Percentiles rank a stretch among this genome's conserved stretches.
Evolutionary conservation across 192 early-diverging fungal genomes (phyloP).

Genomic region (Thamnidium elegans): DNA sequence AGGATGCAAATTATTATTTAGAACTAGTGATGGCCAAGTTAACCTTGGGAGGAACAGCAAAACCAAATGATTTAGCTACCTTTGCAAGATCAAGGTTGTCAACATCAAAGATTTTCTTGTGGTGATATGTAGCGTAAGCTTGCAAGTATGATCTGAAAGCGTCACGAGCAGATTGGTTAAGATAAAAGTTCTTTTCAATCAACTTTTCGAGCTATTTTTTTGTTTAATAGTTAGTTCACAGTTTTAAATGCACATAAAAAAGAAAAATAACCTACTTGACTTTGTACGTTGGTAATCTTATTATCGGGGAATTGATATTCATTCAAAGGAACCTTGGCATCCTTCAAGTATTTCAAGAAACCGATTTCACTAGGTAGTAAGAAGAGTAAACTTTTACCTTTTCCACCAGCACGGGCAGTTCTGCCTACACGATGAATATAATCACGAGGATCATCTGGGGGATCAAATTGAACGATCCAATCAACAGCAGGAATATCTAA

Average conservation of each 20-base stretch:
- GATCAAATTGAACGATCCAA: conserved; percentile 99
- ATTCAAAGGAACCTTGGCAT: conserved; percentile 97
- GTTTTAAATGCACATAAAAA: background rate
- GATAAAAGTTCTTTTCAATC: conserved; percentile 96
- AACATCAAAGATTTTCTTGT: conserved; percentile 96
- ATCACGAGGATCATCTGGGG: conserved; percentile 98
- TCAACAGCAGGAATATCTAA: conserved; percentile 97
- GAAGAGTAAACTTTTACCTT: conserved; percentile 91
- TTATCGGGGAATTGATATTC: conserved; percentile 96
- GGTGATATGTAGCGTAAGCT: conserved; percentile 92
- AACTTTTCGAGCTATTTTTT: conserved; percentile 85
- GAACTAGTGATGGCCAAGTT: conserved; percentile 46
- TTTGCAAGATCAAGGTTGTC: conserved; percentile 86
- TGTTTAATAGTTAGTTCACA: too few relatives aligned
- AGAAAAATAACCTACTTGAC: conserved; percentile 40
- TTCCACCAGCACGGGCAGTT: conserved; percentile 82
- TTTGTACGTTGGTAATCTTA: conserved; percentile 97
- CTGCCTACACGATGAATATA: conserved; percentile 96
- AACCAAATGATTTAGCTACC: conserved; percentile 94
- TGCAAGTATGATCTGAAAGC: conserved; percentile 96
- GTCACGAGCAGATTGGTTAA: conserved; percentile 95
- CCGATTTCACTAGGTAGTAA: conserved; percentile 91
- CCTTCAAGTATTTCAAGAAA: conserved; percentile 96
- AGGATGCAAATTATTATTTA: background rate
- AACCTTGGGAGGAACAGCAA: conserved; percentile 92